Base-by-base conservation (phyloP, 805 yeast species). In the Metschnikowia baotianmanensis region DNA sequence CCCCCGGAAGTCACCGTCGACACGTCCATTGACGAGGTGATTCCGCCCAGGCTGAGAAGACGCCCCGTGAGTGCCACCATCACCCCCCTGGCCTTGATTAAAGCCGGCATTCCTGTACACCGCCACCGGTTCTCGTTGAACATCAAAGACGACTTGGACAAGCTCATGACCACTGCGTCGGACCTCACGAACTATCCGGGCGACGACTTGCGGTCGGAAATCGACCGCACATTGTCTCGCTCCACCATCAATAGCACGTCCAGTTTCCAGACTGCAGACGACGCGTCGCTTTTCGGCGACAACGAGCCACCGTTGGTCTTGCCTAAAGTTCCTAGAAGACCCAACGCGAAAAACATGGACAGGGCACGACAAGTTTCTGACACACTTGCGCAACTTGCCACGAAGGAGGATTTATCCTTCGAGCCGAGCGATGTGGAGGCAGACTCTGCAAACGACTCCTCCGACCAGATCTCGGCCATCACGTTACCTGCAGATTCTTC, bases 41-140 rank as follows among this genome's bases (percentile, higher is more conserved):
- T 69, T 2, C 74, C 74, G 2, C 63, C 71, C 1, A 56, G 74
- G 38, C 67, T 71, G 26, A 56, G 56, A 6, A 53, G 64, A 33
- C 51, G 74, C 42, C 74, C 74, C 6, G 58, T 58, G 20, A 63
- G 68, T 43, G 65, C 49, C 36, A 30, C 34, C 16, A 36, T 43
- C 19, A 18, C 43, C 11, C 32, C 40, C 34, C 35, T 23, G 33
- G 20, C 25, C 7, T 36, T 24, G 10, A 25, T 30, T 11, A 32
- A 25, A 11, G 34, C 24, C 16, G 23, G 23, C 5, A 13, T 15
- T 9, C 27, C 21, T 13, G 19, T 10, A 17, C 38, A 43, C 16
- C 38, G 31, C 28, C 34, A 39, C 28, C 52, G 61, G 17, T 34
- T 50, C 4, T 61, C 69, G 6, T 45, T 64, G 30, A 56, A 55